Conservation (phyloP, 805 yeast genomes). For the Wickerhamiella vanderwaltii region DNA sequence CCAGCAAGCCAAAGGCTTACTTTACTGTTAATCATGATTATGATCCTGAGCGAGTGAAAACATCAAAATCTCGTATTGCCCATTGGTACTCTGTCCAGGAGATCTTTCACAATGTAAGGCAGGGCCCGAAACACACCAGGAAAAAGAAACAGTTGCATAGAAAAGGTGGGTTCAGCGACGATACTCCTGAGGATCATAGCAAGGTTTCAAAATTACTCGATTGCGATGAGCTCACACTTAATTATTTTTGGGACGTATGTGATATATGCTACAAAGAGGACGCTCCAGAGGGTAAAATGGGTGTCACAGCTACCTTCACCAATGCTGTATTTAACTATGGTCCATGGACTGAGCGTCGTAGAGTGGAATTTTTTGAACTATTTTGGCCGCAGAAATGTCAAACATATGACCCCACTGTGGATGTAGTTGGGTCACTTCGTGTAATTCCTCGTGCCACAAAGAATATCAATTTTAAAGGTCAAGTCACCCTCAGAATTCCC, state of each 20-base stretch:
- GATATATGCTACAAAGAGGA: conserved; percentile 36
- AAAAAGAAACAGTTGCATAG: not conserved
- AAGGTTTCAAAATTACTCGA: conserved; percentile 59
- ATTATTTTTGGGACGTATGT: conserved; percentile 59
- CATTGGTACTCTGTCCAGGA: conserved; percentile 3
- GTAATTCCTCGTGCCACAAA: conserved; percentile 45
- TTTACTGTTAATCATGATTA: conserved; percentile 63
- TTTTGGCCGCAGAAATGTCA: conserved; percentile 47
- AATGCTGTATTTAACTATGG: conserved; percentile 71
- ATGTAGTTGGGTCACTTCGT: conserved; percentile 43
- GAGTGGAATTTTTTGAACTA: conserved; percentile 49
- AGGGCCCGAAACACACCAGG: not conserved
- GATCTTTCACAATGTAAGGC: not conserved
- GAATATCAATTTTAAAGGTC: conserved; percentile 48
- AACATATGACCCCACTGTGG: conserved; percentile 38
- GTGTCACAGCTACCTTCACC: conserved; percentile 45
- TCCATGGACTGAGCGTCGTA: conserved; percentile 90
- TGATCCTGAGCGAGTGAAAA: conserved; percentile 9
- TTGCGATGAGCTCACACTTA: conserved; percentile 41
- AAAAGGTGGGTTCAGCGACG: not conserved
- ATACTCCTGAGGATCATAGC: conserved; percentile 56
- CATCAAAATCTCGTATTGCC: not conserved
- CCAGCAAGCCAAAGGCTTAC: conserved; percentile 44
- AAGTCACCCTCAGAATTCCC: conserved; percentile 61
- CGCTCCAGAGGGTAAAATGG: conserved; percentile 25